Conservation (phyloP, 768 basidiomycete genomes). For the Psilocybe cubensis region DNA sequence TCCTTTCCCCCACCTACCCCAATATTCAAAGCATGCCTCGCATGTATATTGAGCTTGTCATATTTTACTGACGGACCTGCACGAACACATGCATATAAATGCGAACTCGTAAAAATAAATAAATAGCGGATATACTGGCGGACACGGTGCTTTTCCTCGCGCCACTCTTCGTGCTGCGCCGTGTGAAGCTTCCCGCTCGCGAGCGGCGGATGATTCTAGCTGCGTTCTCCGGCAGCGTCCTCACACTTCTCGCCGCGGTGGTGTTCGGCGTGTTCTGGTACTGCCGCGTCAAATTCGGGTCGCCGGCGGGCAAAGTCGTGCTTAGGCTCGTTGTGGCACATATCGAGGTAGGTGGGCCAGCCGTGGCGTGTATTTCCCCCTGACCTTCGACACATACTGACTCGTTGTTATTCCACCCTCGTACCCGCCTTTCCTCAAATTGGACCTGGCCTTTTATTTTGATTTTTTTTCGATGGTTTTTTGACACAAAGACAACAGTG, state of each 20-base stretch:
- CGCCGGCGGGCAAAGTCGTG: not conserved
- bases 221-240: constrained; percentile 2
- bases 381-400: not conserved
- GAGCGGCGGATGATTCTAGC: constrained; percentile 3
- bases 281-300: not conserved
- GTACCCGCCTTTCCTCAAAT: too few relatives aligned
- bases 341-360: constrained; percentile 1
- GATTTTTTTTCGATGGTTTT: too few relatives aligned
- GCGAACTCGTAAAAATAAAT: too few relatives aligned
- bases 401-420: too few relatives aligned
- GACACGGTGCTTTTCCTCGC: not conserved
- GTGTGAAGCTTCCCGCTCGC: not conserved
- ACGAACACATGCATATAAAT: too few relatives aligned
- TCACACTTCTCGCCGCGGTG: not conserved
- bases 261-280: constrained; percentile 5
- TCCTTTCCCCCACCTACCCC: not conserved
- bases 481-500: not conserved
- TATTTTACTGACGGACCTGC: too few relatives aligned
- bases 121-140: constrained; percentile 1
- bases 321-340: constrained; percentile 2
- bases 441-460: too few relatives aligned
- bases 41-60: too few relatives aligned
- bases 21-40: too few relatives aligned
- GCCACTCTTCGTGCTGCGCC: constrained; percentile 6
- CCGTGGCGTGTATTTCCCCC: not conserved